These are phyloP conservation scores for Ophiocordyceps sinensis DNA, from an alignment of 2,329 filamentous ascomycete genomes.

Conservation along the genomic window DNA sequence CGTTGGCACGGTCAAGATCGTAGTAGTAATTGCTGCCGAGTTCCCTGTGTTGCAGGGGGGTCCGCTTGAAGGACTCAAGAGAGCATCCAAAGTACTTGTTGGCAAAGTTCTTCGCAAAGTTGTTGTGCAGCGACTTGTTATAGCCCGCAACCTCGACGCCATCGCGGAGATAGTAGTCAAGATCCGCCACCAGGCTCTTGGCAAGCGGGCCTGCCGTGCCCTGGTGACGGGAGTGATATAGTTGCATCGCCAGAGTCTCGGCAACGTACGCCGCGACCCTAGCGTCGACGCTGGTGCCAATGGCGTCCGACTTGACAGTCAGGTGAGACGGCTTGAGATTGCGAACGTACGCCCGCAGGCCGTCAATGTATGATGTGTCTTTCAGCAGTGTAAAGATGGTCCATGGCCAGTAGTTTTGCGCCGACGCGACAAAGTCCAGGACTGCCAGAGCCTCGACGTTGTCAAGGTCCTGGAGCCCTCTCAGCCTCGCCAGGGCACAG, in stretches of 20 bases:
- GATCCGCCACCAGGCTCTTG: slow-evolving; percentile 55
- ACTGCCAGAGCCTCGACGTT: slow-evolving; percentile 57
- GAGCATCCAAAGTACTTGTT: slow-evolving; percentile 60
- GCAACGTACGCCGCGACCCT: slow-evolving; percentile 69
- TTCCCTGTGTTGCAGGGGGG: slow-evolving; percentile 45
- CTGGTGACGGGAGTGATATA: slow-evolving; percentile 72
- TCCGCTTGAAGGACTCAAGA: slow-evolving; percentile 69
- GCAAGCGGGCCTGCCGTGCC: slow-evolving; percentile 52
- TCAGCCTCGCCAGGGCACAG: slow-evolving; percentile 57
- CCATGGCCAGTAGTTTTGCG: slow-evolving; percentile 94
- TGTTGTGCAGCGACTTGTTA: slow-evolving; percentile 74
- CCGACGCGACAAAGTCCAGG: slow-evolving; percentile 72
- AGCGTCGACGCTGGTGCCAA: slow-evolving; percentile 46
- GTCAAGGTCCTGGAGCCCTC: slow-evolving; percentile 48
- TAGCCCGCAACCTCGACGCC: slow-evolving; percentile 70
- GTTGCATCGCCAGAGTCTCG: slow-evolving; percentile 79
- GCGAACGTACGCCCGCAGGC: slow-evolving; percentile 56
- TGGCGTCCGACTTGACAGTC: slow-evolving; percentile 38
- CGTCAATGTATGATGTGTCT: slow-evolving; percentile 58
- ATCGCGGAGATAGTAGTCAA: slow-evolving; percentile 68
- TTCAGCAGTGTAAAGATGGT: slow-evolving; percentile 68
- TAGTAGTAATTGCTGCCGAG: slow-evolving; percentile 77
- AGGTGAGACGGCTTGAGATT: slow-evolving; percentile 36
- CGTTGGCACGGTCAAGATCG: slow-evolving; percentile 58
- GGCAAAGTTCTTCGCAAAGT: slow-evolving; percentile 73